Evolutionary conservation across 306 rosid genomes (phyloP).

Genomic region (Prunus mume): DNA sequence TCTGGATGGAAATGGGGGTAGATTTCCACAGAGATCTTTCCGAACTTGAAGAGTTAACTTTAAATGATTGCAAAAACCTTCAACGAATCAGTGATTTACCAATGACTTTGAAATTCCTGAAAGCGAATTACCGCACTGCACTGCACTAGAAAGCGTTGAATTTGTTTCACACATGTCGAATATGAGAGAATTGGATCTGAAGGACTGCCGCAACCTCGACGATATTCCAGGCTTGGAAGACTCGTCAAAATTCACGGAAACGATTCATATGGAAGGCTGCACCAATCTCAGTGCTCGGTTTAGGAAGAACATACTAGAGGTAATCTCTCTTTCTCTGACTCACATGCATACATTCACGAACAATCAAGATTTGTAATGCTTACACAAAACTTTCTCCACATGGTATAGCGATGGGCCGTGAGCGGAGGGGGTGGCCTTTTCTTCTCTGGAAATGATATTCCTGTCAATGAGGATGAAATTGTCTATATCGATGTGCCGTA

Average conservation of each 20-base stretch:
- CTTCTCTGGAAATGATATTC: constrained; percentile 16
- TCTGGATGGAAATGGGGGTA: not conserved
- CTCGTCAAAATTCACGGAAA: not conserved
- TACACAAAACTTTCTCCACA: not conserved
- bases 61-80: constrained; percentile 11
- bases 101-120: not conserved
- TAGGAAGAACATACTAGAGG: constrained; percentile 11
- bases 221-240: not conserved
- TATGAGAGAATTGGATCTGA: not conserved
- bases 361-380: too few relatives aligned
- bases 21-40: not conserved
- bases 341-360: too few relatives aligned
- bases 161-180: not conserved
- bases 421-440: not conserved
- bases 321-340: not conserved
- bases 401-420: constrained; percentile 8
- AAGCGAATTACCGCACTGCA: constrained; percentile 11
- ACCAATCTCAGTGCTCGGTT: not conserved
- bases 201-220: constrained; percentile 3
- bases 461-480: not conserved
- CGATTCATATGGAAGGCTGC: constrained; percentile 5
- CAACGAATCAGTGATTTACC: not conserved
- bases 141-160: not conserved
- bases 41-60: not conserved
- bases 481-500: not conserved